These are phyloP conservation scores for Tuctoria greenei DNA, from an alignment of 176 grass and related monocot species.

Conservation along the genomic window DNA sequence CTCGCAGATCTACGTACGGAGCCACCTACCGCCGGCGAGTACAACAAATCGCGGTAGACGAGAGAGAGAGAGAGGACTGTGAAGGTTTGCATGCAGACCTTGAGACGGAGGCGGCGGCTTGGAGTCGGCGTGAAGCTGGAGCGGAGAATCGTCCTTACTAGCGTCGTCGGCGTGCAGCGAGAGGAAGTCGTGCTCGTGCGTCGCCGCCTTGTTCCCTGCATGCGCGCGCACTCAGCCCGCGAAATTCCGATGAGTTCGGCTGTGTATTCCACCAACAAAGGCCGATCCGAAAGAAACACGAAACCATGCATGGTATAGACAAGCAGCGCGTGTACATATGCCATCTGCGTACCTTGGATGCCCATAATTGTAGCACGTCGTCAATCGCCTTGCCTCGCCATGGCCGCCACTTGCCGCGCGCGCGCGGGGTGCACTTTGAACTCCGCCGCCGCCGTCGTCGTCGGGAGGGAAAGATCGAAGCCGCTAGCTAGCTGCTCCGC, in stretches of 20 bases:
- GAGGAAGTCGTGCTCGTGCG: slow-evolving; percentile 83
- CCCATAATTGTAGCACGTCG: slow-evolving; percentile 48
- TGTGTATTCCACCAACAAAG: neutral
- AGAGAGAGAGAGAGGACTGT: neutral
- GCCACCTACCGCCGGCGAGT: neutral
- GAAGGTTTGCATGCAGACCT: slow-evolving; percentile 46
- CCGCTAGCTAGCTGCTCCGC: no score
- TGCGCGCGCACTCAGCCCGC: no score
- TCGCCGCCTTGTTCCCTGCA: slow-evolving; percentile 72
- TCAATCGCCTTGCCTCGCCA: slow-evolving; percentile 9
- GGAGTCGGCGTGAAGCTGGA: slow-evolving; percentile 50
- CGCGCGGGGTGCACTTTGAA: neutral
- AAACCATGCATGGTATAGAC: neutral
- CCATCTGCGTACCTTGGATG: slow-evolving; percentile 57
- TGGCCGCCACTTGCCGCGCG: neutral
- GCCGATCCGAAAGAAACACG: neutral
- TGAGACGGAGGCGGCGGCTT: slow-evolving; percentile 42
- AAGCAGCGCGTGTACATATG: no score
- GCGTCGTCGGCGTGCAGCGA: slow-evolving; percentile 50
- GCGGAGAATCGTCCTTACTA: slow-evolving; percentile 42
- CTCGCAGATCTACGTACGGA: slow-evolving; percentile 15
- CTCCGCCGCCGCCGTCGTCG: neutral
- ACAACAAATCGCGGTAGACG: neutral
- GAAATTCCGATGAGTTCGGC: neutral
- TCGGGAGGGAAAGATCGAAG: no score